phyloP scores from a whole-genome alignment of 2,329 filamentous ascomycete species.

The Hymenoscyphus fructigenus region DNA sequence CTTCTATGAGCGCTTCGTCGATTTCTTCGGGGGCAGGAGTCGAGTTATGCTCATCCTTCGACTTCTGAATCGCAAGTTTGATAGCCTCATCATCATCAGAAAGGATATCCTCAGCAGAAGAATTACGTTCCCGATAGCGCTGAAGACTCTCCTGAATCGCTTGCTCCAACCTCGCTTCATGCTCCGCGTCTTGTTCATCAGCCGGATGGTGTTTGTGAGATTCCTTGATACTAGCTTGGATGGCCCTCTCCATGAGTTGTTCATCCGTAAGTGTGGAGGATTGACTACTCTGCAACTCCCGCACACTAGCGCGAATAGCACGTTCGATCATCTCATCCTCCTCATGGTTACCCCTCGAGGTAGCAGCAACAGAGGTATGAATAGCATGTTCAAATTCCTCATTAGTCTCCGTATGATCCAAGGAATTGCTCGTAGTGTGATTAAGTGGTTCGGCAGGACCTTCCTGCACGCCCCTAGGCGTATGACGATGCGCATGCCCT shows the following conservation, averaged over 20 bases:
- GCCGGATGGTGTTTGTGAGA: constrained; percentile 5
- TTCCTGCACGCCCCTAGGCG: constrained; percentile 23
- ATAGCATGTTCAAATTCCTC: constrained; percentile 73
- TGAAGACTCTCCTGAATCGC: constrained; percentile 53
- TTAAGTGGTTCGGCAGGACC: constrained; percentile 11
- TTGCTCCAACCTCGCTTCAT: constrained; percentile 55
- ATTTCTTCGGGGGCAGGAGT: constrained; percentile 10
- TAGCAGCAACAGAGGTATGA: constrained; percentile 64
- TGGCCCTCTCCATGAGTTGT: constrained; percentile 48
- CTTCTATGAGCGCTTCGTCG: constrained; percentile 29
- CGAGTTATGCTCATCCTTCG: constrained; percentile 30
- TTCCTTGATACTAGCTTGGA: constrained; percentile 49
- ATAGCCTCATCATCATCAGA: constrained; percentile 41
- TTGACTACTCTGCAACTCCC: constrained; percentile 49
- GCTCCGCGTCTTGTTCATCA: constrained; percentile 49
- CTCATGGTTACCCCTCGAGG: constrained; percentile 64
- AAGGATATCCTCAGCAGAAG: constrained; percentile 24
- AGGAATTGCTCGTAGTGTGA: not conserved
- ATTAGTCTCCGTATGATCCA: constrained; percentile 40
- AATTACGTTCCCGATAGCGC: constrained; percentile 13
- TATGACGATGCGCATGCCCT: constrained; percentile 25
- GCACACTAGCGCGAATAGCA: constrained; percentile 71
- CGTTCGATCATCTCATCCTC: constrained; percentile 72
- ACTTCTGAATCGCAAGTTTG: constrained; percentile 43
- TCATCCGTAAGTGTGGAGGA: constrained; percentile 35